phyloP scores from a whole-genome alignment of 1,139 yeast genomes.

The Tardiomyces blankii region DNA sequence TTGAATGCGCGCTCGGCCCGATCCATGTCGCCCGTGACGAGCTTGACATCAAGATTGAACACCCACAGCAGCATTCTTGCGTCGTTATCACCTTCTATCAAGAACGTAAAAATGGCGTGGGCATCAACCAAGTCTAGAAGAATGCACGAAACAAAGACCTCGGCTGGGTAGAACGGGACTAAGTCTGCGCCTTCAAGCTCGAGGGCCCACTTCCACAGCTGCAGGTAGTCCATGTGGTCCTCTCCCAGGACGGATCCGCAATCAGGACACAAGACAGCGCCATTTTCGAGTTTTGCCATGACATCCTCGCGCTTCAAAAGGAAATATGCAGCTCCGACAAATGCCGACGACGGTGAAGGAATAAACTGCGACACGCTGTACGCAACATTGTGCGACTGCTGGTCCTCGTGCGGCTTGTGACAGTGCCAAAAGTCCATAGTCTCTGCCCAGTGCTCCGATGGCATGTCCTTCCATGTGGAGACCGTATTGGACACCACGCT shows the following conservation, averaged over 20 bases:
- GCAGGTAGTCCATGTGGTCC: not conserved
- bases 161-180: conserved; percentile 3
- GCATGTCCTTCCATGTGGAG: conserved; percentile 45
- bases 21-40: conserved; percentile 16
- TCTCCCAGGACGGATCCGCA: conserved; percentile 1
- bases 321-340: conserved; percentile 52
- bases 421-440: conserved; percentile 98
- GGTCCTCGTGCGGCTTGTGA: conserved; percentile 58
- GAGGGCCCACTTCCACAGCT: conserved; percentile 48
- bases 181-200: conserved; percentile 14
- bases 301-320: conserved; percentile 29
- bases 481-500: conserved; percentile 1
- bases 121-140: conserved; percentile 19
- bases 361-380: conserved; percentile 27
- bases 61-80: conserved; percentile 39
- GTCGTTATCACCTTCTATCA: conserved; percentile 9
- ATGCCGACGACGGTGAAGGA: conserved; percentile 36
- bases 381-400: conserved; percentile 15
- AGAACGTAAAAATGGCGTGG: conserved; percentile 26
- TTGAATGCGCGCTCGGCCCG: conserved; percentile 30
- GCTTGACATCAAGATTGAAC: conserved; percentile 38
- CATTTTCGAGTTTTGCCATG: not conserved
- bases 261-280: not conserved
- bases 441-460: conserved; percentile 90
- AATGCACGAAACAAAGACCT: conserved; percentile 7